Evolutionary conservation across 148 eudicot genomes (phyloP).

Genomic region (Fagopyrum tataricum): DNA sequence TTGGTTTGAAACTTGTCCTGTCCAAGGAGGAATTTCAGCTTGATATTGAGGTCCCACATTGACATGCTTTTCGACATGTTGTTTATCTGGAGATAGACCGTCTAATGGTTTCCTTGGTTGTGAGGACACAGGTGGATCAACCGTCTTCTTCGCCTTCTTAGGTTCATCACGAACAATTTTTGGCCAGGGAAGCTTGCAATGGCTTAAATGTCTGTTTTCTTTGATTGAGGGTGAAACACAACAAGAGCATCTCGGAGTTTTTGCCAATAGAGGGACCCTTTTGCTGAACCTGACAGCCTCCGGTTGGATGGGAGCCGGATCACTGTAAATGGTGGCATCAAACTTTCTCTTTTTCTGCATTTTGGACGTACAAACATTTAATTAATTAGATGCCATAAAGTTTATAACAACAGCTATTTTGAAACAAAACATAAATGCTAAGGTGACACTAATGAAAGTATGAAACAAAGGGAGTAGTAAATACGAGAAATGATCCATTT

Average conservation of each 20-base stretch:
- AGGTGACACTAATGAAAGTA: too few relatives aligned
- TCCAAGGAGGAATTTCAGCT: conserved; percentile 72
- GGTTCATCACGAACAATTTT: background rate
- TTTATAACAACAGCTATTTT: too few relatives aligned
- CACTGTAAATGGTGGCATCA: conserved; percentile 70
- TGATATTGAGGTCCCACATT: conserved; percentile 56
- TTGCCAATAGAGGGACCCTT: conserved; percentile 32
- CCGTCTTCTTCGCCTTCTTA: background rate
- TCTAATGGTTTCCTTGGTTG: conserved; percentile 11
- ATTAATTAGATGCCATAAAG: too few relatives aligned
- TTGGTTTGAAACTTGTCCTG: conserved; percentile 33
- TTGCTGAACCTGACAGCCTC: conserved; percentile 47
- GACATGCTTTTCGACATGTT: conserved; percentile 23
- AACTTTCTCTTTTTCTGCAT: conserved; percentile 40
- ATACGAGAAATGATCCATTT: too few relatives aligned
- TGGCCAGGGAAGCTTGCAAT: conserved; percentile 8
- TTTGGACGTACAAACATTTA: too few relatives aligned
- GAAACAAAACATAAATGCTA: too few relatives aligned
- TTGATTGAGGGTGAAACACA: conserved; percentile 31
- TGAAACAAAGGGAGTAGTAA: too few relatives aligned
- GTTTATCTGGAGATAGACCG: conserved; percentile 15
- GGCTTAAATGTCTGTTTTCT: conserved; percentile 16
- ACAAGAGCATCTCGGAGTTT: conserved; percentile 39
- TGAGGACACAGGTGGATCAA: background rate
- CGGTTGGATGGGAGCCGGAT: conserved; percentile 22